These are phyloP conservation scores for Botryotinia narcissicola DNA, from an alignment of 2,329 filamentous ascomycete species.

Conservation along the genomic window DNA sequence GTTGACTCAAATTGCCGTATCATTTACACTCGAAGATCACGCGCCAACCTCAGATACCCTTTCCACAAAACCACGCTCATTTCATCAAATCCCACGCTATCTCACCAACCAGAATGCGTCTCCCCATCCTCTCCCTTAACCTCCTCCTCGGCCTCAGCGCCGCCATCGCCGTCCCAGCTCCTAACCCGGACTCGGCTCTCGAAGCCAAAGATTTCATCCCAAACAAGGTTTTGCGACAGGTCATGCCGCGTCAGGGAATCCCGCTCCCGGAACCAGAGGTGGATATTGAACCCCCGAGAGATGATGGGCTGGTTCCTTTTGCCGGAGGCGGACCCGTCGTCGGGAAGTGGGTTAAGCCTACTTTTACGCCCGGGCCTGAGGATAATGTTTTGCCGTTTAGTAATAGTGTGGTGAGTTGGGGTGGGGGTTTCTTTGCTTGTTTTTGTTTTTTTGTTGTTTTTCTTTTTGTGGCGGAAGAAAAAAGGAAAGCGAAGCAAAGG, in stretches of 20 bases:
- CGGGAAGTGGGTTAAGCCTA: constrained; percentile 2
- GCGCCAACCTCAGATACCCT: neutral
- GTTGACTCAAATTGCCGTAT: neutral
- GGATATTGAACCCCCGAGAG: neutral
- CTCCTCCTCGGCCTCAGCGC: neutral
- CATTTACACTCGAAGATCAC: neutral
- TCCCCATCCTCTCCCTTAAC: neutral
- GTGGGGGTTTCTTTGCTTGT: neutral
- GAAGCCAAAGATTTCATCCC: neutral
- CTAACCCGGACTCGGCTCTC: neutral
- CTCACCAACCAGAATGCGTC: neutral
- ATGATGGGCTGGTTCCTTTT: neutral
- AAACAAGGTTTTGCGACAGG: neutral
- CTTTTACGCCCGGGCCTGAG: neutral
- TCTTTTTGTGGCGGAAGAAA: neutral
- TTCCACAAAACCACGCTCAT: neutral
- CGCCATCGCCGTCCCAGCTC: neutral
- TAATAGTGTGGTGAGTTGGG: constrained; percentile 9
- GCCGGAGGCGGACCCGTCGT: neutral
- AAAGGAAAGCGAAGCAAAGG: no score
- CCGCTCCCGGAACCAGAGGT: neutral
- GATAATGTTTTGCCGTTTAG: constrained; percentile 8
- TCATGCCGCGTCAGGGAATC: fast-evolving
- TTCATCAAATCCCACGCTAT: neutral
- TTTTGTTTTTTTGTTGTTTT: neutral